These are phyloP conservation scores for Boletus hoseneyae DNA, from an alignment of 1,284 basidiomycete genomes.

Conservation along the genomic window DNA sequence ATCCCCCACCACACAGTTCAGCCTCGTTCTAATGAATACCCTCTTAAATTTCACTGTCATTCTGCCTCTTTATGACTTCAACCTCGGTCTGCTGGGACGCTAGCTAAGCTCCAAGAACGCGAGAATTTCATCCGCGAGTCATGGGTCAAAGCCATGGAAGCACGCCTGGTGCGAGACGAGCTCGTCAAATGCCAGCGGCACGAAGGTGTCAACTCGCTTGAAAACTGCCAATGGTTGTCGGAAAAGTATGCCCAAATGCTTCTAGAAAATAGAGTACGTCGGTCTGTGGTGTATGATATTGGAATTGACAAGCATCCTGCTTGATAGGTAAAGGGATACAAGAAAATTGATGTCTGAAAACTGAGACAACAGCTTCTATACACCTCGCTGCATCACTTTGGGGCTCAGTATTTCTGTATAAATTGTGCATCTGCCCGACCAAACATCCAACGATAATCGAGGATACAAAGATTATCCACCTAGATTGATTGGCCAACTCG, in stretches of 20 bases:
- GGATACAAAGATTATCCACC: conserved; percentile 1
- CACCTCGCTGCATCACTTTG: not conserved
- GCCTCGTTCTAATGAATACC: not conserved
- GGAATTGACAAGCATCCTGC: conserved; percentile 7
- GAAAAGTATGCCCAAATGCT: conserved; percentile 86
- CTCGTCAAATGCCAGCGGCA: conserved; percentile 88
- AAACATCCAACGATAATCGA: not conserved
- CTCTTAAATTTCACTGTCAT: conserved; percentile 1
- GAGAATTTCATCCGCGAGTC: conserved; percentile 85
- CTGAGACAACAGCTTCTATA: not conserved
- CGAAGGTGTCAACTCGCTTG: conserved; percentile 90
- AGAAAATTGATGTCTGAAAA: conserved; percentile 41
- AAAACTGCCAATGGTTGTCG: conserved; percentile 85
- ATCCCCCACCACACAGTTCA: too few species aligned
- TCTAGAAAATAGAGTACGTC: conserved; percentile 78
- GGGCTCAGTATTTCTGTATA: conserved; percentile 7
- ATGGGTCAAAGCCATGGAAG: conserved; percentile 95
- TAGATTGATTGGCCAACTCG: not conserved
- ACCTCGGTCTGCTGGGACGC: not conserved
- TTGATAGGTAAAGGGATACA: conserved; percentile 52
- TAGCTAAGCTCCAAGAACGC: conserved; percentile 63
- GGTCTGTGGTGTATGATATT: not conserved
- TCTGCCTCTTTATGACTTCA: not conserved
- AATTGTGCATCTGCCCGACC: conserved; percentile 1
- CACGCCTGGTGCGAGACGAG: conserved; percentile 85